These are phyloP conservation scores for Nidularia sp. DNA, from an alignment of 768 basidiomycete genomes.

Conservation along the genomic window DNA sequence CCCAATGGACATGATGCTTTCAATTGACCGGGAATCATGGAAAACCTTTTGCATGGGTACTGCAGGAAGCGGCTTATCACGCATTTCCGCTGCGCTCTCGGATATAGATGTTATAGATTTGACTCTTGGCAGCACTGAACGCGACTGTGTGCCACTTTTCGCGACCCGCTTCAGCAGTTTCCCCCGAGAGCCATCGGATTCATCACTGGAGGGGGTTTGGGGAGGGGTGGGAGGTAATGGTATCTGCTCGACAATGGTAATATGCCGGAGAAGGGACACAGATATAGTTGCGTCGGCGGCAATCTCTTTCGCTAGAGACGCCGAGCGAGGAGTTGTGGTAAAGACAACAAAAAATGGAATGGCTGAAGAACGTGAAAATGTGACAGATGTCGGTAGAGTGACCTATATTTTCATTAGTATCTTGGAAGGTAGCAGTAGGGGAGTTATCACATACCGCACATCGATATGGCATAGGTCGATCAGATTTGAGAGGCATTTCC, in stretches of 20 bases:
- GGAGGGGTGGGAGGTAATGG: slow-evolving; percentile 42
- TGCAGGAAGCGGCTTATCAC: slow-evolving; percentile 38
- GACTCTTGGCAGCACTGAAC: not conserved
- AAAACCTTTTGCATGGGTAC: slow-evolving; percentile 33
- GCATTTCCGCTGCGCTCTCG: slow-evolving; percentile 16
- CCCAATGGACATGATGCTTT: slow-evolving; percentile 55
- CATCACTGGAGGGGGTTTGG: slow-evolving; percentile 47
- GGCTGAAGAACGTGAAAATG: slow-evolving; percentile 57
- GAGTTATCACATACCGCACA: slow-evolving; percentile 51
- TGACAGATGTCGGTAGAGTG: slow-evolving; percentile 57
- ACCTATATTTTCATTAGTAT: slow-evolving; percentile 32
- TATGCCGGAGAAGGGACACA: slow-evolving; percentile 61
- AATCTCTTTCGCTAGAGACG: slow-evolving; percentile 55
- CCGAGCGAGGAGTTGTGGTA: slow-evolving; percentile 56
- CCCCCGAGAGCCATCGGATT: slow-evolving; percentile 24
- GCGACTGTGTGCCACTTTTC: slow-evolving; percentile 18
- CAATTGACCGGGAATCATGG: slow-evolving; percentile 39
- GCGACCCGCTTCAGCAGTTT: slow-evolving; percentile 32
- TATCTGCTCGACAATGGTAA: slow-evolving; percentile 44
- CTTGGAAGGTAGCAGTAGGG: slow-evolving; percentile 2
- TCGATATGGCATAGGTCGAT: slow-evolving; percentile 58
- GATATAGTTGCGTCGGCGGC: slow-evolving; percentile 67
- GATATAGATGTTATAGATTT: slow-evolving; percentile 1
- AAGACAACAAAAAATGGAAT: slow-evolving; percentile 75
- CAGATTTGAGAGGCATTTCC: slow-evolving; percentile 61